A percentile compares a stretch with the other conserved stretches of the same genome.
These are phyloP conservation scores for Xylariaceae sp. DNA, from an alignment of 2,329 filamentous ascomycete species.

Conservation along the genomic window DNA sequence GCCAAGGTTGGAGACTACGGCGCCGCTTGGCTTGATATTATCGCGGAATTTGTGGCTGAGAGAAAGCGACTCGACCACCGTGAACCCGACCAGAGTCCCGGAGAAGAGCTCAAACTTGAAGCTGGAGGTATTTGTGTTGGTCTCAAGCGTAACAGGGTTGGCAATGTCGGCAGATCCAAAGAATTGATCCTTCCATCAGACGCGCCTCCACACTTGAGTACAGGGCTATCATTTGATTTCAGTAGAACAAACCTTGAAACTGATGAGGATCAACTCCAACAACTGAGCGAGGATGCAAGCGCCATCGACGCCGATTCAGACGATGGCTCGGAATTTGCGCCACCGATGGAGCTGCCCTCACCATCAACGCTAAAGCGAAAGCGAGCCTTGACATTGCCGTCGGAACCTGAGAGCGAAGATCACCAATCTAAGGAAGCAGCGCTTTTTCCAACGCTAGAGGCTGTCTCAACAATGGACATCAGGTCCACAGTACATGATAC, in stretches of 20 bases:
- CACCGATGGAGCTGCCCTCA: slow-evolving; percentile 5
- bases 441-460: not conserved
- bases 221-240: slow-evolving; percentile 1
- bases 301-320: not conserved
- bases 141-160: slow-evolving; percentile 4
- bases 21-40: slow-evolving; percentile 11
- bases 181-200: slow-evolving; percentile 1
- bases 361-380: slow-evolving; percentile 4
- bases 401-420: not conserved
- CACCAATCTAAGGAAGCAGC: not conserved
- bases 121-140: not conserved
- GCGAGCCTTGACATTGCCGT: not conserved
- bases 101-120: not conserved
- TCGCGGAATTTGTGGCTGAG: slow-evolving; percentile 7
- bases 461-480: not conserved
- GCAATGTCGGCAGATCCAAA: not conserved
- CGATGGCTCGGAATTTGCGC: not conserved
- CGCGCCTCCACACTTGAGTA: not conserved
- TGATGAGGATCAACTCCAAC: not conserved
- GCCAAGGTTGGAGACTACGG: slow-evolving; percentile 8
- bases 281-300: not conserved
- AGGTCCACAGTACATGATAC: too few relatives aligned
- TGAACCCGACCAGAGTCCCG: not conserved
- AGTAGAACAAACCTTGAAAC: not conserved
- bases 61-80: not conserved